Conservation (phyloP, 2,329 filamentous ascomycete genomes). For the Epicoccum nigrum region DNA sequence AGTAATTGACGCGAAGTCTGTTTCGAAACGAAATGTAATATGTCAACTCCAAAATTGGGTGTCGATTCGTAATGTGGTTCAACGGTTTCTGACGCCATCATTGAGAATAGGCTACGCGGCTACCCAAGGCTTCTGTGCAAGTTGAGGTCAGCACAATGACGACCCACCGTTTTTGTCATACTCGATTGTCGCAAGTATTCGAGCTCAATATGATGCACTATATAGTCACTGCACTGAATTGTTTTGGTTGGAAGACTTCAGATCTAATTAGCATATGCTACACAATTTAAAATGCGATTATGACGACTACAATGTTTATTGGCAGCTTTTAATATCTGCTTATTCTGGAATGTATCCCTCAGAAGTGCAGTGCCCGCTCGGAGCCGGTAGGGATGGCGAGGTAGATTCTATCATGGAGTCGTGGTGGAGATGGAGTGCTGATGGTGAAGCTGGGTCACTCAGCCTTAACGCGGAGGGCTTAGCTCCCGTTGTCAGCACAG, state of each 20-base stretch:
- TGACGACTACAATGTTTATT: too few species aligned
- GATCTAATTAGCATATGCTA: too few species aligned
- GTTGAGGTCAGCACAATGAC: not conserved
- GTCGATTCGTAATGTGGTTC: not conserved
- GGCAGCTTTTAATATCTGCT: too few species aligned
- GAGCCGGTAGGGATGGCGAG: too few species aligned
- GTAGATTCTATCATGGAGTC: slow-evolving; percentile 4
- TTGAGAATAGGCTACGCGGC: too few species aligned
- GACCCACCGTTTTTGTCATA: not conserved
- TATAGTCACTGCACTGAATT: too few species aligned
- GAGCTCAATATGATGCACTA: not conserved
- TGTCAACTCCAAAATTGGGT: not conserved
- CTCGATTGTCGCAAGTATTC: not conserved
- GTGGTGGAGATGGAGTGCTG: slow-evolving; percentile 3
- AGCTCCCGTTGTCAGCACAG: slow-evolving; percentile 29
- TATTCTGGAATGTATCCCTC: too few species aligned
- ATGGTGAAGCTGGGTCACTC: slow-evolving; percentile 15
- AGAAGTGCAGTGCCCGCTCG: too few species aligned
- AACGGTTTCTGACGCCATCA: too few species aligned
- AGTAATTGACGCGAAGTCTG: not conserved
- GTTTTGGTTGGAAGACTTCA: too few species aligned
- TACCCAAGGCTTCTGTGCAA: not conserved
- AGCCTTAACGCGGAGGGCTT: slow-evolving; percentile 20
- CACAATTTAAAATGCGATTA: too few species aligned
- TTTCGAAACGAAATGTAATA: not conserved